Percentiles rank a stretch among this genome's conserved stretches.
Evolutionary conservation across 306 rosid species (phyloP).

Genomic region (Carpinus viminea): DNA sequence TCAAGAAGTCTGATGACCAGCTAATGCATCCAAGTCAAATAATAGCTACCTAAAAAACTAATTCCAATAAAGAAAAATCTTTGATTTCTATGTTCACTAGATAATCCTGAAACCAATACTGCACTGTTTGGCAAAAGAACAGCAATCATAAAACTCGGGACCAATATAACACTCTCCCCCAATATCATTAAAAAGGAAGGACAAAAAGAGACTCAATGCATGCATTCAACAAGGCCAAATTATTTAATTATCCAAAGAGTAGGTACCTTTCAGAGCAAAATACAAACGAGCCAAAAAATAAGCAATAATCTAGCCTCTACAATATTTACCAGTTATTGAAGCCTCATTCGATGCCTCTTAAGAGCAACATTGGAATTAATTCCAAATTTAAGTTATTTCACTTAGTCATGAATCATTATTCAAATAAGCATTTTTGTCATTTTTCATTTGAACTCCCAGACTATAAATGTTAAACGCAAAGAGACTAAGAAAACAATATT

Average conservation of each 20-base stretch:
- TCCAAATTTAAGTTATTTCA: not conserved
- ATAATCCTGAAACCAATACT: not conserved
- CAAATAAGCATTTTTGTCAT: not conserved
- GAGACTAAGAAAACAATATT: not conserved
- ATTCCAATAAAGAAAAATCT: not conserved
- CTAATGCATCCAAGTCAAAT: not conserved
- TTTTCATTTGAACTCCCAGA: not conserved
- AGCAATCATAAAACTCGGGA: not conserved
- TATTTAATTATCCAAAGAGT: not conserved
- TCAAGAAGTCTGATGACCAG: not conserved
- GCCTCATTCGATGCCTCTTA: not conserved
- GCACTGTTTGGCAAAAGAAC: not conserved
- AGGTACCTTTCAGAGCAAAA: not conserved
- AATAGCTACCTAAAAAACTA: not conserved
- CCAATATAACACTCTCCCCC: too few species aligned
- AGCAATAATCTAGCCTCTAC: not conserved
- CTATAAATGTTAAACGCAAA: not conserved
- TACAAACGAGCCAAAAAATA: not conserved
- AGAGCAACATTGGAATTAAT: not conserved
- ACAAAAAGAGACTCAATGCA: not conserved
- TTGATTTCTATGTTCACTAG: not conserved
- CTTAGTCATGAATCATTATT: not conserved
- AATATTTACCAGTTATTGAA: not conserved
- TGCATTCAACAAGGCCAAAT: not conserved
- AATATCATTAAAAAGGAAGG: not conserved